Base-by-base conservation (phyloP, 257 asterid genomes). In the Mitragyna speciosa region DNA sequence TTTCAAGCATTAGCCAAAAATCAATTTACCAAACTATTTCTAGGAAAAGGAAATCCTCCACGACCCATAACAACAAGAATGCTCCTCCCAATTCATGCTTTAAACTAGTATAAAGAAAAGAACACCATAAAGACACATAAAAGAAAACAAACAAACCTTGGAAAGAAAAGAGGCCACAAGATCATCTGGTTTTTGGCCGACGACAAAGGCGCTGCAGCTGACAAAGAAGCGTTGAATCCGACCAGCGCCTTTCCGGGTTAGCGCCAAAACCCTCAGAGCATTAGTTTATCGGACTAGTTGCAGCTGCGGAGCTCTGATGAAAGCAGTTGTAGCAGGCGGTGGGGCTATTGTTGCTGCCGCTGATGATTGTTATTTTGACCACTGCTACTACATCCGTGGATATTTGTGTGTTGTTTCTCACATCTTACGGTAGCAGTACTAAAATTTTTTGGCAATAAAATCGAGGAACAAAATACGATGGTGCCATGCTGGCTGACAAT, bases 161-260 rank as follows among this genome's bases (percentile, higher is more conserved):
- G 97, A 88, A n/a, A 92, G 82, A 78, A 92, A 90, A 77, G 84
- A 68, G 49, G 56, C 80, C 24, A 91, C 97, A 80, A 90, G 90
- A 72, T 90, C 89, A 83, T 87, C 89, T 3, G 90, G 91, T 66
- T 83, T 87, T 83, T 87, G 65, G 87, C 77, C n/a, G 86, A 63
- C 73, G 87, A 72, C 74, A 79, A 52, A 8, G 90, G 86, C 73
- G 84, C 45, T 51, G 85, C 89, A 30, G 93, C 75, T 54, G 93
- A 86, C 79, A 78, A 49, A 43, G 97, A 88, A 77, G 95, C 89
- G 74, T 63, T n/a, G 74, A 70, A 89, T 78, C 30, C 54, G 49
- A 10, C 31, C 17, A 49, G 45, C 28, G 33, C 48, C 31, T 75
- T 28, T 79, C 48, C 64, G 81, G 4, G 78, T 24, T 20, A 24